Base-by-base conservation (phyloP, 768 basidiomycete genomes). In the Boletus pseudo-olivaceus region DNA sequence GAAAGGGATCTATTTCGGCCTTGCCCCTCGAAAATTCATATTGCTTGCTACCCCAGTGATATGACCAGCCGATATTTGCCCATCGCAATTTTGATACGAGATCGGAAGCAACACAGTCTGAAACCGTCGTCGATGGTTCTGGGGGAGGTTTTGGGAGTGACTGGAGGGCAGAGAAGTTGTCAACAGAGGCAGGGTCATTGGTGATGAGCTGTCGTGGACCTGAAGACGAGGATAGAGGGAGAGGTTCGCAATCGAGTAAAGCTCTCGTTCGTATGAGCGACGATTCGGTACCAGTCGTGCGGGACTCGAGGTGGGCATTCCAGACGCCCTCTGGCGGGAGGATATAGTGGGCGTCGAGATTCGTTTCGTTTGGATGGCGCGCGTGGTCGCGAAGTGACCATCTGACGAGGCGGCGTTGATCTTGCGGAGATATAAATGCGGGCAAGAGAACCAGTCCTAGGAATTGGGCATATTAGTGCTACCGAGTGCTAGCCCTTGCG, bases 11-110 rank as follows among this genome's bases (percentile, higher is more conserved):
- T 42, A 98, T 83, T 0, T 76, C 75, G 0, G 82, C 85, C 53
- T 81, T 83, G 3, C 82, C 82, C 49, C 79, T 83, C 1, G 82
- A 79, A 60, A 97, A 94, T 64, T 97, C 92, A 66, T 99, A 99
- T 54, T 90, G 86, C 64, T 98, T 99, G 29, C 84, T 90, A 3
- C 91, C 90, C 96, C 96, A 98, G 74, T 98, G 93, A 70, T 99
- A 99, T 49, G 82, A 90, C 84, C 90, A 90, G 10, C 96, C 96
- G 46, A 99, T 88, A 63, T 96, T 98, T 2, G 93, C 88, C 96
- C 96, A 99, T 45, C 96, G 81, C 45, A 99, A 68, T 67, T 90
- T 94, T 6, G 75, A 76, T 15, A 95, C 62, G 14, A 98, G 79
- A 27, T 79, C 72, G 1, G 81, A 81, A 2, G 82, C 73, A 3